These are phyloP conservation scores for Stagonosporopsis rhizophila DNA, from an alignment of 2,329 filamentous ascomycete genomes.

Conservation along the genomic window DNA sequence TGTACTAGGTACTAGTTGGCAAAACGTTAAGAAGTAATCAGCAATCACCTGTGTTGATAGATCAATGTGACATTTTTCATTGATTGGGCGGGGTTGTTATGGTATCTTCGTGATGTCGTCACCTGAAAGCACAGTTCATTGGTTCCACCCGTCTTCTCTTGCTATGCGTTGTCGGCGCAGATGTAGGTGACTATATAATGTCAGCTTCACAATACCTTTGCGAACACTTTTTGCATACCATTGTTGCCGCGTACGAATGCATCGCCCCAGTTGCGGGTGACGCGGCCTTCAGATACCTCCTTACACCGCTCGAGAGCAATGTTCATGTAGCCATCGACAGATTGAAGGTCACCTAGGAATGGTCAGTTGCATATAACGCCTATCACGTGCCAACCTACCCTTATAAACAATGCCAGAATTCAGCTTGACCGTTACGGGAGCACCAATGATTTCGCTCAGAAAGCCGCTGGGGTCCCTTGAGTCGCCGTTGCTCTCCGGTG, in stretches of 20 bases:
- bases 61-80: constrained; percentile 5
- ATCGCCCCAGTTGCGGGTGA: constrained; percentile 86
- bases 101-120: constrained; percentile 11
- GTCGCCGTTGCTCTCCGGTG: constrained; percentile 67
- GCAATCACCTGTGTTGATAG: background rate
- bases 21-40: background rate
- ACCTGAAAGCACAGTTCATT: background rate
- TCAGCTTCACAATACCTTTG: constrained; percentile 16
- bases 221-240: constrained; percentile 60
- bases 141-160: background rate
- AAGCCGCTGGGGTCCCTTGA: constrained; percentile 94
- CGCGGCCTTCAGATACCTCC: constrained; percentile 85
- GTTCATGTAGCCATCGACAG: constrained; percentile 99
- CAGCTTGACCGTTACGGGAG: constrained; percentile 92
- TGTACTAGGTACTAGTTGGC: background rate
- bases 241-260: constrained; percentile 97
- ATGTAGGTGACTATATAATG: constrained; percentile 39
- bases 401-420: constrained; percentile 99
- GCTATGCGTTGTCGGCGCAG: constrained; percentile 39
- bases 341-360: constrained; percentile 83
- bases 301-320: constrained; percentile 96
- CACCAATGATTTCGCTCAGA: constrained; percentile 91
- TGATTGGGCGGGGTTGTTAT: background rate
- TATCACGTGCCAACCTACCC: constrained; percentile 61
- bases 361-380: constrained; percentile 9